These are phyloP conservation scores for Didymosphaeria variabile DNA, from an alignment of 2,329 filamentous ascomycete genomes.

Conservation along the genomic window DNA sequence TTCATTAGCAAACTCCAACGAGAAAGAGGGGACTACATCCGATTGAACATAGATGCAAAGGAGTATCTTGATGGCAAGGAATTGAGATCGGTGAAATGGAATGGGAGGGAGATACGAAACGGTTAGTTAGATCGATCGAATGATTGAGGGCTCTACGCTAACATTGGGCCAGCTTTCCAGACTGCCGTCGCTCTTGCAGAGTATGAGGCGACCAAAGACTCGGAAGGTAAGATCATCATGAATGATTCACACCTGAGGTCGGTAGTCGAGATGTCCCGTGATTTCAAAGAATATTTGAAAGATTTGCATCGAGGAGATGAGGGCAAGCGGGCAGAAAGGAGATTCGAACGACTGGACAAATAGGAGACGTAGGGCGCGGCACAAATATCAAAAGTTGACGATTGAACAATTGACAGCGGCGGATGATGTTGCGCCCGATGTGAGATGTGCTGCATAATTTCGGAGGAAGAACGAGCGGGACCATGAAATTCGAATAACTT, in stretches of 20 bases:
- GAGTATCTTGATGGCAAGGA: conserved; percentile 26
- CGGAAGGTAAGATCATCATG: conserved; percentile 15
- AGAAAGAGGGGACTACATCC: conserved; percentile 17
- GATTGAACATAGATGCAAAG: conserved; percentile 23
- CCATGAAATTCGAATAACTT: background rate
- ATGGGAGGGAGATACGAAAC: conserved; percentile 43
- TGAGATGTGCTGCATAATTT: conserved; percentile 3
- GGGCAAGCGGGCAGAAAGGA: conserved; percentile 19
- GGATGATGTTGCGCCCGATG: no score
- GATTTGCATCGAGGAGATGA: conserved; percentile 20
- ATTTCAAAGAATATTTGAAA: conserved; percentile 26
- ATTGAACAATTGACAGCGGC: background rate
- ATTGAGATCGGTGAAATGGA: conserved; percentile 32
- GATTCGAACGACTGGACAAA: conserved; percentile 10
- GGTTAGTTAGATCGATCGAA: conserved; percentile 18
- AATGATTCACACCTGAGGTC: conserved; percentile 22
- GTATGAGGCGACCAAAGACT: conserved; percentile 23
- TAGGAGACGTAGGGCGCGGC: background rate
- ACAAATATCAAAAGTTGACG: background rate
- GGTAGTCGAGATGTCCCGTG: conserved; percentile 23
- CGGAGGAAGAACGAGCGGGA: conserved; percentile 8
- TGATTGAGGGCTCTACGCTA: background rate
- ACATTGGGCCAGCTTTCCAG: conserved; percentile 23
- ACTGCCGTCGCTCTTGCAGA: conserved; percentile 32
- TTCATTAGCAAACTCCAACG: conserved; percentile 31